Conservation (phyloP, 352 stramenopile genomes). For the Phytophthora colocasiae region DNA sequence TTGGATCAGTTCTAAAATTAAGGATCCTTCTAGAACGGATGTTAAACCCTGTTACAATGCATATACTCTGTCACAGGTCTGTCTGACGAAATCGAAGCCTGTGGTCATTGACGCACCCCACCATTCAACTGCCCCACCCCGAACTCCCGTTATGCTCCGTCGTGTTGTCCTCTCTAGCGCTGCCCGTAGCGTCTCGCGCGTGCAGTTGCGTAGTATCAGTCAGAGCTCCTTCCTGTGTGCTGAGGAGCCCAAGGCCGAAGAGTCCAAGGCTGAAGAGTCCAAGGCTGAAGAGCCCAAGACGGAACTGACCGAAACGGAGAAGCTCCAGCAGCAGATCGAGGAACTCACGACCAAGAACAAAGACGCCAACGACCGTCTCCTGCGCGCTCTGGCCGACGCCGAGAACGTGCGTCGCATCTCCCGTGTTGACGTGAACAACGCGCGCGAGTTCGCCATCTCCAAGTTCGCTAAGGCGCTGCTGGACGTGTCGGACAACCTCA, state of each 20-base stretch:
- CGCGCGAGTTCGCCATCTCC: slow-evolving; percentile 94
- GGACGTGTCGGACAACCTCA: slow-evolving; percentile 98
- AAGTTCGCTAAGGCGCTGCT: slow-evolving; percentile 98
- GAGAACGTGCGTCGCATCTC: slow-evolving; percentile 98
- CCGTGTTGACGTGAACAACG: slow-evolving; percentile 93
- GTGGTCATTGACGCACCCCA: background rate
- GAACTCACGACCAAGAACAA: slow-evolving; percentile 76
- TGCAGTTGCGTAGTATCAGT: slow-evolving; percentile 60
- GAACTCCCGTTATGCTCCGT: slow-evolving; percentile 54
- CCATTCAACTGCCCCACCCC: slow-evolving; percentile 1
- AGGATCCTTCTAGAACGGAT: slow-evolving; percentile 2
- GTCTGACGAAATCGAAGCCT: no score
- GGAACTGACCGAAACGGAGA: slow-evolving; percentile 43
- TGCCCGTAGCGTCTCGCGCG: slow-evolving; percentile 34
- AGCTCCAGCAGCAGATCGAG: slow-evolving; percentile 71
- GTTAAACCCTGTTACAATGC: slow-evolving; percentile 4
- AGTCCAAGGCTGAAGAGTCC: slow-evolving; percentile 39
- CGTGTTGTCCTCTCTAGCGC: slow-evolving; percentile 64
- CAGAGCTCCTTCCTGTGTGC: slow-evolving; percentile 45
- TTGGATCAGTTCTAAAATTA: no score
- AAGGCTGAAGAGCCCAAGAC: slow-evolving; percentile 19
- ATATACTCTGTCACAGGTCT: background rate
- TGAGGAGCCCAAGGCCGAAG: slow-evolving; percentile 46
- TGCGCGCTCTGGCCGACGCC: slow-evolving; percentile 96
- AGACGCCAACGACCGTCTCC: slow-evolving; percentile 85